Percentiles rank a stretch among this genome's conserved stretches.
Conservation (phyloP, 2,329 filamentous ascomycete genomes). For the Helotiales sp. region DNA sequence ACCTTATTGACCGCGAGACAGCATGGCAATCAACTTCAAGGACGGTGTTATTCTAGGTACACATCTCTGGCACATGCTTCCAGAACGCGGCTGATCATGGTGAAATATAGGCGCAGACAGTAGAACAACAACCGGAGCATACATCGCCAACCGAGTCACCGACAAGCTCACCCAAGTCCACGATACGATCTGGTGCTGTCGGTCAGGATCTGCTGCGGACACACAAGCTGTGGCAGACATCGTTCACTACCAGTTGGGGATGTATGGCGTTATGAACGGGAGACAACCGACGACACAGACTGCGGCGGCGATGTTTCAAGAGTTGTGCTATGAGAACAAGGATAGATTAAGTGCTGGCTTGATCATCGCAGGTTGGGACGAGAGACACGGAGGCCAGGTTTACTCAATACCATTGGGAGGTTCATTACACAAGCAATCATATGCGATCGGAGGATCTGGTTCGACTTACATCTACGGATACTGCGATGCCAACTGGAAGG, state of each 20-base stretch:
- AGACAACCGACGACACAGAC: constrained; percentile 92
- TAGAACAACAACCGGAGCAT: constrained; percentile 93
- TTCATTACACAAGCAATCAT: constrained; percentile 95
- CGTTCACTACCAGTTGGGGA: constrained; percentile 91
- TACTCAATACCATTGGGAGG: constrained; percentile 97
- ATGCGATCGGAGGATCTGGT: constrained; percentile 92
- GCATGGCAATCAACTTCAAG: constrained; percentile 99
- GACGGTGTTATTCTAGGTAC: constrained; percentile 90
- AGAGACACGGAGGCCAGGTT: constrained; percentile 91
- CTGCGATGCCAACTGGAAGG: constrained; percentile 94
- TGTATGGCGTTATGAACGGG: constrained; percentile 89
- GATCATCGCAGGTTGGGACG: constrained; percentile 98
- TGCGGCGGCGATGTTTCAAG: constrained; percentile 93
- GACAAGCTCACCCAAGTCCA: constrained; percentile 98
- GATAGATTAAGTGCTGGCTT: constrained; percentile 89
- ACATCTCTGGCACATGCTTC: constrained; percentile 24
- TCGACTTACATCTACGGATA: constrained; percentile 99
- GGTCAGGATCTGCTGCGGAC: constrained; percentile 94
- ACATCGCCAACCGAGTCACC: constrained; percentile 98
- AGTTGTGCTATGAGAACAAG: constrained; percentile 98
- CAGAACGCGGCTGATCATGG: constrained; percentile 13
- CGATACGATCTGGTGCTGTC: constrained; percentile 99
- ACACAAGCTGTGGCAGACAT: constrained; percentile 98
- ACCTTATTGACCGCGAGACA: constrained; percentile 42
- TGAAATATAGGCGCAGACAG: constrained; percentile 75